Evolutionary conservation across 495 filamentous ascomycete species (phyloP), one percentile per base, ranked within the genome.

Genomic region (Aspergillus cristatus): DNA sequence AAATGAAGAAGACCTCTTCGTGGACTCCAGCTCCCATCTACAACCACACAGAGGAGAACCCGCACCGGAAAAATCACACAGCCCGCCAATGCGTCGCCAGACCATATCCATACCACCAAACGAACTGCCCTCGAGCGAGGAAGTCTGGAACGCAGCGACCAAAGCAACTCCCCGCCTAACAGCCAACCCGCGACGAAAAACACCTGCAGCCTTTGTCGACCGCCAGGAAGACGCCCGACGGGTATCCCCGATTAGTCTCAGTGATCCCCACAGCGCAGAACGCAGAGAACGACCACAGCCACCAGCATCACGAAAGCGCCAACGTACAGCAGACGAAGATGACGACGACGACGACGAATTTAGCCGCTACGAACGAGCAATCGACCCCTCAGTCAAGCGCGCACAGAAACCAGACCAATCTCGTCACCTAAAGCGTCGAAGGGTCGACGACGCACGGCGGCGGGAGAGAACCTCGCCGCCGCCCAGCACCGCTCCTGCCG

Each of bases 151-250:
- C 20, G 20, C 20, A n/a, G 31, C 38, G 18, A 18, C 14, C 31
- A 31, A 43, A 26, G 15, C 18, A 24, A 24, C 20, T 4, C 20
- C 20, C 4, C 20, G 20, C 4, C 20, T 8, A 4, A 8, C 20
- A 4, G 20, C 20, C 20, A 24, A n/a, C n/a, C n/a, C n/a, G n/a
- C 20, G 20, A 24, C 20, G 33, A 38, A 22, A 36, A 24, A 15
- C n/a, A 43, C 6, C 46, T 35, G 43, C 41, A n/a, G 38, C 48
- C 4, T 57, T 62, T 24, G 58, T 67, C 17, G 62, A 67, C 42
- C 58, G 52, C 7, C 62, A 67, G 28, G 26, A 35, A 3, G 47
- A 47, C 29, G 62, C 62, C 7, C 36, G 36, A 5, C 48, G 55
- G 7, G 46, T 67, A 2, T 60, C 54, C 1, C 57, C 56, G n/a